Percentiles rank a stretch among this genome's conserved stretches.
These are phyloP conservation scores for Forsythia suspensa DNA, from an alignment of 257 asterid genomes.

Conservation along the genomic window DNA sequence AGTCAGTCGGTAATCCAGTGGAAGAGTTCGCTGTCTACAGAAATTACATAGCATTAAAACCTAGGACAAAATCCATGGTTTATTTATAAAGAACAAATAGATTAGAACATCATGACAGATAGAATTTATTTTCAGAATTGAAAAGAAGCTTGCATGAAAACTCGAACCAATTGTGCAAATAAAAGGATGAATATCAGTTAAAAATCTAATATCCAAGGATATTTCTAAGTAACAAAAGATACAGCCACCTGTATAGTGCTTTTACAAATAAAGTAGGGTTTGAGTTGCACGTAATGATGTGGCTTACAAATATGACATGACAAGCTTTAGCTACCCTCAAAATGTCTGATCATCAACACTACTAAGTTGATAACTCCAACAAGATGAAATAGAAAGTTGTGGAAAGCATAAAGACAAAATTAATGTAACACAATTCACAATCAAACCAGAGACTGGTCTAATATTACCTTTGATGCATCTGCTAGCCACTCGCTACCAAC, in stretches of 20 bases:
- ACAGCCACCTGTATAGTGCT: not conserved
- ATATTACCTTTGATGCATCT: constrained; percentile 78
- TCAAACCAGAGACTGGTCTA: constrained; percentile 10
- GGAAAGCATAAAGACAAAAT: constrained; percentile 7
- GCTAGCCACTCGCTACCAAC: constrained; percentile 95
- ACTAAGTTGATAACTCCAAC: not conserved
- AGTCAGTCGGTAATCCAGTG: constrained; percentile 58
- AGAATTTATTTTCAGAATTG: not conserved
- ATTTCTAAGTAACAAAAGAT: not conserved
- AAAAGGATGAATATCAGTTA: constrained; percentile 2
- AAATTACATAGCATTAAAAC: constrained; percentile 25
- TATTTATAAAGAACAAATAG: constrained; percentile 6
- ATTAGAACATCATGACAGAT: not conserved
- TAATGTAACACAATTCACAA: not conserved
- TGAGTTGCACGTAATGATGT: not conserved
- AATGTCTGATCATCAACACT: not conserved
- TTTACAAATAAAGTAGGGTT: not conserved
- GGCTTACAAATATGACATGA: constrained; percentile 1
- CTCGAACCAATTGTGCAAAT: not conserved
- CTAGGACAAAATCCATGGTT: not conserved
- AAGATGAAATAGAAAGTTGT: not conserved
- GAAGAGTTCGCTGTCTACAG: constrained; percentile 67
- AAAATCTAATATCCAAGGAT: not conserved
- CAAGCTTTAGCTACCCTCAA: not conserved
- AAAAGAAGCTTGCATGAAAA: constrained; percentile 10